Evolutionary conservation across 352 stramenopile genomes (phyloP).

Genomic region (Peronospora belbahrii): DNA sequence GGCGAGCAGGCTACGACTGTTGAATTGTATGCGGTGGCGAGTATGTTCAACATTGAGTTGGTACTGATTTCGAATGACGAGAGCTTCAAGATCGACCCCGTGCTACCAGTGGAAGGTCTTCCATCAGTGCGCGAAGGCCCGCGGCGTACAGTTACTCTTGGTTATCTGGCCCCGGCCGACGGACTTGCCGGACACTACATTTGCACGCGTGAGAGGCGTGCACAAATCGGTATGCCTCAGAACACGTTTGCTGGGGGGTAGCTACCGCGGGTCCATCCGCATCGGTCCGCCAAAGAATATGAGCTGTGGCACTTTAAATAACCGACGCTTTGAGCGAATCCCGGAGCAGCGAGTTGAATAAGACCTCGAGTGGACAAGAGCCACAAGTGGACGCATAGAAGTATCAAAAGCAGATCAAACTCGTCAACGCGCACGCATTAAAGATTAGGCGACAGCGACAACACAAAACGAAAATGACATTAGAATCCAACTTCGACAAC

Average conservation of each 20-base stretch:
- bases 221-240: slow-evolving; percentile 26
- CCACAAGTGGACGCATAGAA: slow-evolving; percentile 13
- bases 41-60: slow-evolving; percentile 80
- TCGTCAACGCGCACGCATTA: slow-evolving; percentile 6
- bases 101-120: slow-evolving; percentile 54
- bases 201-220: slow-evolving; percentile 53
- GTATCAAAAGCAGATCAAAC: slow-evolving; percentile 12
- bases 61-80: slow-evolving; percentile 78
- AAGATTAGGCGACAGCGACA: slow-evolving; percentile 8
- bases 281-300: slow-evolving; percentile 58
- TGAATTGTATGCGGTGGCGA: slow-evolving; percentile 67
- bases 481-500: slow-evolving; percentile 11
- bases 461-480: slow-evolving; percentile 18
- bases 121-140: slow-evolving; percentile 46
- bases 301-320: slow-evolving; percentile 33
- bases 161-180: slow-evolving; percentile 62
- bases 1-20: slow-evolving; percentile 77
- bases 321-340: slow-evolving; percentile 53
- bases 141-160: slow-evolving; percentile 52
- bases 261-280: slow-evolving; percentile 66
- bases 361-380: neutral
- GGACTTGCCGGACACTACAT: slow-evolving; percentile 76
- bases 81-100: slow-evolving; percentile 73
- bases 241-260: slow-evolving; percentile 70
- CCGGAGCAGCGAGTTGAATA: slow-evolving; percentile 61